Evolutionary conservation across 2,329 filamentous ascomycete species (phyloP), one percentile per base, ranked within the genome.

Genomic region (Fusarium phyllophilum): DNA sequence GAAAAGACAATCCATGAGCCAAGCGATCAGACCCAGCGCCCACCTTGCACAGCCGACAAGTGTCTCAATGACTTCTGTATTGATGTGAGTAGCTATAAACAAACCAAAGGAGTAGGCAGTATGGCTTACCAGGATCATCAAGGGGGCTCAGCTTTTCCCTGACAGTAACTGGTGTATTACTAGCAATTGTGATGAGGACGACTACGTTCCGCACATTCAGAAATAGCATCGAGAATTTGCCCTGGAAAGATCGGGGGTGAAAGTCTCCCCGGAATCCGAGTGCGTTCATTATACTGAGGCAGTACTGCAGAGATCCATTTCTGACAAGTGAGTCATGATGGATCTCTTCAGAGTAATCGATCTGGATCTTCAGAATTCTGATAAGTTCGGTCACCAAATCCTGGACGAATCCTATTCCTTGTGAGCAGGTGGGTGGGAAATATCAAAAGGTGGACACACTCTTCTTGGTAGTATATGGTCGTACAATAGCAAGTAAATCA

Each of bases 261-360:
- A 86, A 86, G 74, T 91, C 89, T 20, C 91, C 91, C 48, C 86
- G 88, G 79, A 93, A 95, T 8, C 93, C 94, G 15, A 98, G 84
- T 59, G 94, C 91, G 65, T 93, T 92, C 79, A 97, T 91, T 34
- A 96, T 89, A 77, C 94, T 93, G 18, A 98, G 85, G 64, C 91
- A 94, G 63, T 93, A 88, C 68, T 94, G 92, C 51, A 98, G 88
- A 41, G 91, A 87, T 7, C 87, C 85, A 77, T 96, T 95, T 68
- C 91, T 87, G 72, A 96, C 89, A 39, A 97, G 85, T 66, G 91
- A 87, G 79, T 96, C 91, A 75, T 93, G 89, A 49, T 90, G 88
- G 4, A 89, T 85, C 68, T 97, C 94, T 55, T 93, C 89, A 0
- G 94, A 93, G 79, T 95, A 97, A 82, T 98, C 96, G 54, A 95